These are phyloP conservation scores for Acacia concinna DNA, from an alignment of 331 rosid species.

Conservation along the genomic window DNA sequence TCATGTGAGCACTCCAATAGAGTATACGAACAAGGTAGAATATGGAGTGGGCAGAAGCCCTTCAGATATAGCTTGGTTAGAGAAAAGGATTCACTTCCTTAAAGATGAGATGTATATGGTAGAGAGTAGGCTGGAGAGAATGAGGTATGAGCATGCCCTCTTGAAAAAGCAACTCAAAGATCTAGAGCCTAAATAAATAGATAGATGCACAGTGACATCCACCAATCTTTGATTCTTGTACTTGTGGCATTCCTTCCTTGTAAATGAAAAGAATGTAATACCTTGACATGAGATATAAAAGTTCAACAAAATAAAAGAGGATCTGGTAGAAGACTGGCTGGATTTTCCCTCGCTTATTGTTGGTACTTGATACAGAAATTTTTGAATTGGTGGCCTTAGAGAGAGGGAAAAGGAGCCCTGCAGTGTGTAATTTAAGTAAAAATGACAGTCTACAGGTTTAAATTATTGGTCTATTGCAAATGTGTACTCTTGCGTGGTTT, in stretches of 20 bases:
- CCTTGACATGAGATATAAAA: background rate
- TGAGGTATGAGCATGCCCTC: slow-evolving; percentile 69
- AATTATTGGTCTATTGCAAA: background rate
- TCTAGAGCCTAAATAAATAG: slow-evolving; percentile 36
- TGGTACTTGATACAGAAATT: background rate
- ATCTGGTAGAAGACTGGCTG: background rate
- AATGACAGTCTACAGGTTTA: background rate
- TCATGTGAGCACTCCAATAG: slow-evolving; percentile 65
- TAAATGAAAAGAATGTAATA: background rate
- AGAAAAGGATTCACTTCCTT: slow-evolving; percentile 78
- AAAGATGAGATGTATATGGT: slow-evolving; percentile 94
- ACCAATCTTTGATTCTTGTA: slow-evolving; percentile 15
- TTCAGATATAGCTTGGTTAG: slow-evolving; percentile 68
- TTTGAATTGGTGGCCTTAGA: background rate
- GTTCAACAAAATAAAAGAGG: background rate
- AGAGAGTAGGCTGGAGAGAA: slow-evolving; percentile 82
- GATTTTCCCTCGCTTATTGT: background rate
- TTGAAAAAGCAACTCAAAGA: slow-evolving; percentile 70
- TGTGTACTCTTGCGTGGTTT: background rate
- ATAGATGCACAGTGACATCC: slow-evolving; percentile 23
- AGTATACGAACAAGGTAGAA: slow-evolving; percentile 42
- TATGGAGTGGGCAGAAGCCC: slow-evolving; percentile 51
- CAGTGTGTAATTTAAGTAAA: background rate
- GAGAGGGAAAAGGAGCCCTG: background rate
- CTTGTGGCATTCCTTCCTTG: background rate